These are phyloP conservation scores for Oryza nivara DNA, from an alignment of 176 grass and related monocot species.

Conservation along the genomic window DNA sequence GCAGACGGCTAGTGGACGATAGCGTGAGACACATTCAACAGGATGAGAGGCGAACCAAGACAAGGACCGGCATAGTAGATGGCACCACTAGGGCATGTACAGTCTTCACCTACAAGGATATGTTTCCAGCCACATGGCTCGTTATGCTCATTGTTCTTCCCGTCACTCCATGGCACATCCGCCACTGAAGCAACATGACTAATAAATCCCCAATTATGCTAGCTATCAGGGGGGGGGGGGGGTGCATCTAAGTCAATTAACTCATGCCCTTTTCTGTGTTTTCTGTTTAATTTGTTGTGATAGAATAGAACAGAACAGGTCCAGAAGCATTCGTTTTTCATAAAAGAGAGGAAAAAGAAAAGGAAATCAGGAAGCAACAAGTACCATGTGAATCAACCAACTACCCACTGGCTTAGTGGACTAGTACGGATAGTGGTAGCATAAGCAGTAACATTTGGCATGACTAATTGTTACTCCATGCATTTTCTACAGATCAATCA, in stretches of 20 bases:
- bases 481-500: neutral
- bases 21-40: neutral
- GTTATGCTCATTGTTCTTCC: neutral
- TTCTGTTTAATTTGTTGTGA: neutral
- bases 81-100: neutral
- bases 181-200: neutral
- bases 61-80: neutral
- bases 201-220: neutral
- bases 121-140: neutral
- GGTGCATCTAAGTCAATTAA: neutral
- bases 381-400: slow-evolving; percentile 36
- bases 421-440: neutral
- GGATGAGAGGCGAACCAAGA: neutral
- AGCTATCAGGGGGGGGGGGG: neutral
- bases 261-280: too few species aligned
- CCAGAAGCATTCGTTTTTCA: neutral
- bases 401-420: neutral
- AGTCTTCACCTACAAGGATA: slow-evolving; percentile 12
- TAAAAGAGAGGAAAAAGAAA: neutral
- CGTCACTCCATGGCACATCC: slow-evolving; percentile 20
- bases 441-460: neutral
- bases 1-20: slow-evolving; percentile 22
- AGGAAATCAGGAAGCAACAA: slow-evolving; percentile 11
- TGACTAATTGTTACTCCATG: neutral
- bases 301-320: neutral